phyloP scores from a whole-genome alignment of 306 rosid species.

The Biancaea sappan region DNA sequence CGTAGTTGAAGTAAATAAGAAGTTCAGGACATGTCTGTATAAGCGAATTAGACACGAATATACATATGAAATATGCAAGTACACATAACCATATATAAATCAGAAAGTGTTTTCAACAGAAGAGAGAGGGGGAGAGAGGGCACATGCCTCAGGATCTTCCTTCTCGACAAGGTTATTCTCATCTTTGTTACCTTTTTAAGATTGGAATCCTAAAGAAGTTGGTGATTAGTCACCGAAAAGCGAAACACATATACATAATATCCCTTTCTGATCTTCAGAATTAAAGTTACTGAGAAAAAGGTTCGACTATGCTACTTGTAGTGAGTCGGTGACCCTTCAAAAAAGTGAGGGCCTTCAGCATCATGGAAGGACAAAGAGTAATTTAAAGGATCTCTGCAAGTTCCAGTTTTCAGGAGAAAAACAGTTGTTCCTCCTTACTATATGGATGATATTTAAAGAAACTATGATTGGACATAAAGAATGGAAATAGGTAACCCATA shows the following conservation, averaged over 20 bases:
- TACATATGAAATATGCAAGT: background rate
- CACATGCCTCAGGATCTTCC: constrained; percentile 8
- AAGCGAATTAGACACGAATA: background rate
- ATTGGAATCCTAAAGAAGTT: background rate
- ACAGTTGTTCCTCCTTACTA: background rate
- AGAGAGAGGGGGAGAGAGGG: background rate
- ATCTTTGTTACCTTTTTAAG: background rate
- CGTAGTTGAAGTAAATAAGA: background rate
- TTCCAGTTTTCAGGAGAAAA: background rate
- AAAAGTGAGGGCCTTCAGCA: background rate
- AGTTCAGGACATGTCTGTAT: background rate
- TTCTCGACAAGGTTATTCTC: background rate
- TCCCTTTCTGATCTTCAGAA: background rate
- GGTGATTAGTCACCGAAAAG: background rate
- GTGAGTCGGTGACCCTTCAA: background rate
- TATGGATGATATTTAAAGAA: background rate
- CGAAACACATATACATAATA: no score
- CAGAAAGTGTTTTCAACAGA: background rate
- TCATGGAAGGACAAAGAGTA: background rate
- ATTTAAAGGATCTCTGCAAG: background rate
- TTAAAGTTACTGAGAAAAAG: background rate
- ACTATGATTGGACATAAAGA: background rate
- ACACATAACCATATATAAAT: background rate
- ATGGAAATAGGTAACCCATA: background rate
- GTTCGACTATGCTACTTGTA: background rate